Conservation (phyloP, 352 stramenopile genomes). For the Globisporangium iwayamae region DNA sequence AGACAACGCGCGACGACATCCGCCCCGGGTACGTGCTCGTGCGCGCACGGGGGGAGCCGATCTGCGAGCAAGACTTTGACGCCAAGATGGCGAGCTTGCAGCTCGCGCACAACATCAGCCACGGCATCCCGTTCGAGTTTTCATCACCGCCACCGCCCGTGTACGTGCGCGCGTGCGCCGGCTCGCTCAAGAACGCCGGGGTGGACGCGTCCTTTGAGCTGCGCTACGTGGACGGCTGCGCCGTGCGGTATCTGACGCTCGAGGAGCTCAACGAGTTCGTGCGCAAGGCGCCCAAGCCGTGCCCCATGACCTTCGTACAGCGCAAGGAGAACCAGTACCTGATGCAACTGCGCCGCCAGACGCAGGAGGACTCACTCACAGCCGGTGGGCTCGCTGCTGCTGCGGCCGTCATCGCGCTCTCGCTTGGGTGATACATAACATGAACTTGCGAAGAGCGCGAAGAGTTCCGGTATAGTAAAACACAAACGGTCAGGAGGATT, state of each 20-base stretch:
- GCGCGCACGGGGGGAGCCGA: constrained; percentile 30
- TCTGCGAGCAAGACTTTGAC: constrained; percentile 57
- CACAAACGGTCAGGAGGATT: too few species aligned
- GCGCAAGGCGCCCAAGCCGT: constrained; percentile 50
- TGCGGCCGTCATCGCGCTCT: constrained; percentile 21
- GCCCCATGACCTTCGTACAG: constrained; percentile 59
- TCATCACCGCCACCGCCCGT: constrained; percentile 44
- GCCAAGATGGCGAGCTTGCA: constrained; percentile 49
- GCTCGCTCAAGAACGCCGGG: constrained; percentile 39
- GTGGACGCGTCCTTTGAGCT: constrained; percentile 65
- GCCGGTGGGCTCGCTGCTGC: constrained; percentile 21
- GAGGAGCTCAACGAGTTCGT: constrained; percentile 64
- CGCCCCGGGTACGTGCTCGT: constrained; percentile 55
- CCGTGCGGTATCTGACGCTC: constrained; percentile 62
- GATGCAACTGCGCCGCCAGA: constrained; percentile 23
- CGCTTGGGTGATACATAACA: not conserved
- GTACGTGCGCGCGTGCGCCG: constrained; percentile 45
- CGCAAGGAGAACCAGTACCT: constrained; percentile 47
- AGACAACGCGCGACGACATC: constrained; percentile 50
- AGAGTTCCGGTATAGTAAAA: not conserved
- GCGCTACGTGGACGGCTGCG: constrained; percentile 44
- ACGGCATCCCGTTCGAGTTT: constrained; percentile 61
- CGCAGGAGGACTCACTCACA: constrained; percentile 20
- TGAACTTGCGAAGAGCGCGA: not conserved
- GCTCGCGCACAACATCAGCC: constrained; percentile 37